These are phyloP conservation scores for Linum tenue DNA, from an alignment of 345 rosid genomes.

Conservation along the genomic window DNA sequence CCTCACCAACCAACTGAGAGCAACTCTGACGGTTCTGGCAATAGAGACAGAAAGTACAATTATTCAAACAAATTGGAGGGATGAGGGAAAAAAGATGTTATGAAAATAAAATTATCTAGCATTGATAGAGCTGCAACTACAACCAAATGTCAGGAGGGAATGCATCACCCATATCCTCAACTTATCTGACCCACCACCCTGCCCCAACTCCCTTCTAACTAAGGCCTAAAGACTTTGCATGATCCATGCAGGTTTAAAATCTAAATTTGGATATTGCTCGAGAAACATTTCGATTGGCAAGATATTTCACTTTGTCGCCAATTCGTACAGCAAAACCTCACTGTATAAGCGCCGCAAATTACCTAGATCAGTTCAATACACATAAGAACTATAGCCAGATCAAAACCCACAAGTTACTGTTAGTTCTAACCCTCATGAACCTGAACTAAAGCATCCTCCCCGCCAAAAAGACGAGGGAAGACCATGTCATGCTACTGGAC, in stretches of 20 bases:
- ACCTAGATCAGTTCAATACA: no score
- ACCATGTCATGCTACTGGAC: no score
- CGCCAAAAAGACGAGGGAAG: no score
- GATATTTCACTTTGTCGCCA: no score
- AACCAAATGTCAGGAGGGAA: background rate
- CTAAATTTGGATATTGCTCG: background rate
- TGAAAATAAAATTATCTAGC: no score
- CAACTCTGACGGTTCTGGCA: conserved; percentile 68
- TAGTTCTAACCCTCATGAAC: no score
- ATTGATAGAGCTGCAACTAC: no score
- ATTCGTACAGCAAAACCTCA: no score
- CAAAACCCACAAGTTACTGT: no score
- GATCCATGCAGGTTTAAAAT: background rate
- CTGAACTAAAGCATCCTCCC: no score
- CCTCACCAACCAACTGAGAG: conserved; percentile 44
- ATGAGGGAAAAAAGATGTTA: background rate
- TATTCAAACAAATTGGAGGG: background rate
- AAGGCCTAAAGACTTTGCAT: background rate
- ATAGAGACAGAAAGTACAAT: background rate
- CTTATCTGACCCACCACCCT: background rate
- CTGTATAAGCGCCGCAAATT: no score
- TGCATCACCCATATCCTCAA: background rate
- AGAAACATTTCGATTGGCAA: background rate
- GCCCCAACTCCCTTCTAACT: background rate
- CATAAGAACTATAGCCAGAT: no score